Evolutionary conservation across 2,329 filamentous ascomycete genomes (phyloP).

Genomic region (Gliomastix tumulicola): DNA sequence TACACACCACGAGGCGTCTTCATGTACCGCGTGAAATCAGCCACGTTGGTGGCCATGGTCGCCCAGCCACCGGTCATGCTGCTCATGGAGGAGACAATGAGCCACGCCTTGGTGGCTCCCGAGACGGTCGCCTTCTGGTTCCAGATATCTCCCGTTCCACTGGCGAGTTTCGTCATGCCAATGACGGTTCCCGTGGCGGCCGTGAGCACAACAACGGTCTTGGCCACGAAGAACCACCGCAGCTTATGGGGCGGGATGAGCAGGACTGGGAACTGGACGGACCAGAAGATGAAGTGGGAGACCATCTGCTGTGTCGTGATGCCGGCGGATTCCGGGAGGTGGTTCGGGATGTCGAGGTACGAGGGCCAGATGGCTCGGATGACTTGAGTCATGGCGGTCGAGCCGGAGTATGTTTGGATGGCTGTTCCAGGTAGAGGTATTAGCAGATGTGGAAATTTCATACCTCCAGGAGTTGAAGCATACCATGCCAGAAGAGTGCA

Average conservation of each 20-base stretch:
- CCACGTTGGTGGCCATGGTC: constrained; percentile 27
- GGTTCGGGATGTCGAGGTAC: constrained; percentile 44
- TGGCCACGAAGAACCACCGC: constrained; percentile 35
- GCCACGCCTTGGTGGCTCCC: constrained; percentile 3
- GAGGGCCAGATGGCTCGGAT: constrained; percentile 44
- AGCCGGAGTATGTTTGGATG: constrained; percentile 5
- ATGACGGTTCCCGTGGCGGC: constrained; percentile 11
- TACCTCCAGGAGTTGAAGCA: constrained; percentile 60
- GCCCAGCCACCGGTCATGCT: constrained; percentile 13
- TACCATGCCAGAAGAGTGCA: constrained; percentile 50
- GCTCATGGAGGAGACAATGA: constrained; percentile 4
- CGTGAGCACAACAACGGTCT: constrained; percentile 7
- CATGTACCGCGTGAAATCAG: constrained; percentile 36
- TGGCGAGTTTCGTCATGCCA: constrained; percentile 14
- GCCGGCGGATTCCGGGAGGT: constrained; percentile 39
- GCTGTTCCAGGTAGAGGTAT: no score
- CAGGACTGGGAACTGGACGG: constrained; percentile 44
- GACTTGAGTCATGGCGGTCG: constrained; percentile 26
- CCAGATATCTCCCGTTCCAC: constrained; percentile 11
- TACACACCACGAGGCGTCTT: constrained; percentile 11
- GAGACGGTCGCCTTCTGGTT: constrained; percentile 5
- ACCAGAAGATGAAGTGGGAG: constrained; percentile 51
- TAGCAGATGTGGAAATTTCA: no score
- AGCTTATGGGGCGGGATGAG: constrained; percentile 49
- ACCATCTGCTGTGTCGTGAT: constrained; percentile 50